Evolutionary conservation across 257 asterid genomes (phyloP).

Genomic region (Dorcoceras hygrometricum): DNA sequence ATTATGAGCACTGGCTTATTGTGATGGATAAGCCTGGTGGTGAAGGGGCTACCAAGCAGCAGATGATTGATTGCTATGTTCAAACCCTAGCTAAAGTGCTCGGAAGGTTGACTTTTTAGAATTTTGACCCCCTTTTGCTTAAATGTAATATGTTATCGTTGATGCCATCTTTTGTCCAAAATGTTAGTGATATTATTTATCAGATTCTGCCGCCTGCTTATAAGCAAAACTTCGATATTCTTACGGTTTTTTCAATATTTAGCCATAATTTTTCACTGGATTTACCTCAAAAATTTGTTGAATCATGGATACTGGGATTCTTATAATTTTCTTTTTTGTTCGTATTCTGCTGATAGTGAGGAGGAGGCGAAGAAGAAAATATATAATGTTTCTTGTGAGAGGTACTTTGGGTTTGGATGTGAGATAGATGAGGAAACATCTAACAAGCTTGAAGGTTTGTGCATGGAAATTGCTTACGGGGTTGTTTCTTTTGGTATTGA

Average conservation of each 20-base stretch:
- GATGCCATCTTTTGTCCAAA: neutral
- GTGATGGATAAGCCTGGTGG: conserved; percentile 99
- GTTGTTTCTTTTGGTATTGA: neutral
- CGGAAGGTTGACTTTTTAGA: conserved; percentile 53
- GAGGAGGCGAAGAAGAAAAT: conserved; percentile 94
- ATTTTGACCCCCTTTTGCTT: neutral
- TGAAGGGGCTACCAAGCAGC: conserved; percentile 86
- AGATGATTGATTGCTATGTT: conserved; percentile 85
- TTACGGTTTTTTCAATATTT: too few relatives aligned
- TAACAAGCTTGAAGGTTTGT: conserved; percentile 90
- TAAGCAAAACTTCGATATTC: too few relatives aligned
- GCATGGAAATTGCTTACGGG: neutral
- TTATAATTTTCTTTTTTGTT: conserved; percentile 1
- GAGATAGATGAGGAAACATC: conserved; percentile 96
- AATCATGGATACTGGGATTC: neutral
- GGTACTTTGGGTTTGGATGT: conserved; percentile 95
- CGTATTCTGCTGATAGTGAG: conserved; percentile 40
- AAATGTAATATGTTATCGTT: too few relatives aligned
- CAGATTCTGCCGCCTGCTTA: too few relatives aligned
- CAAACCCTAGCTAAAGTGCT: conserved; percentile 75
- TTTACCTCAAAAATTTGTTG: too few relatives aligned
- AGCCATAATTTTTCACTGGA: too few relatives aligned
- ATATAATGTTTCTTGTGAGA: conserved; percentile 85
- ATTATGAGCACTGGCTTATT: conserved; percentile 95
- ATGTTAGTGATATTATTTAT: neutral